These are phyloP conservation scores for Mycena venus DNA, from an alignment of 768 basidiomycete genomes.

Conservation along the genomic window DNA sequence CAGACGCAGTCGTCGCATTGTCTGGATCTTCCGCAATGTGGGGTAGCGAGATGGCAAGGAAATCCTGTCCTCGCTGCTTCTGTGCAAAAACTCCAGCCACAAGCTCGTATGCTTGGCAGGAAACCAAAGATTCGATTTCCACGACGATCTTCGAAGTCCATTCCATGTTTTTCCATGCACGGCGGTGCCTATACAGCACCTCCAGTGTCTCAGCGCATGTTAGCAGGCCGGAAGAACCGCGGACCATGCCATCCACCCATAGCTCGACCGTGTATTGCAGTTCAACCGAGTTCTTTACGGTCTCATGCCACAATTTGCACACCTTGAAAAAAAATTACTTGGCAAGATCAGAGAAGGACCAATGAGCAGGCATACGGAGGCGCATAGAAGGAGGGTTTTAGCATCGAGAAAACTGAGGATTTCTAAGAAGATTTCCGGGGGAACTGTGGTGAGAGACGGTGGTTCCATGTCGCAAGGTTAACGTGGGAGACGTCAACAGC, in stretches of 20 bases:
- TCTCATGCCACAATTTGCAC: background rate
- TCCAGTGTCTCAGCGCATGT: background rate
- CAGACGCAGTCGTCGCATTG: background rate
- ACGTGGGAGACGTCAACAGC: too few species aligned
- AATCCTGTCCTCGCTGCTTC: background rate
- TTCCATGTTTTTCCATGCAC: constrained; percentile 5
- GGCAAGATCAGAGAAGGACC: background rate
- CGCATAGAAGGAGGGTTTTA: constrained; percentile 1
- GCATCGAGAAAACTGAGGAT: background rate
- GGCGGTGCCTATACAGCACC: background rate
- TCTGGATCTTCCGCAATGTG: background rate
- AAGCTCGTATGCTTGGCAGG: constrained; percentile 8
- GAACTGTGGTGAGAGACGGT: background rate
- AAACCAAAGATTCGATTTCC: background rate
- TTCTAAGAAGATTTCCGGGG: background rate
- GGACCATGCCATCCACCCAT: constrained; percentile 15
- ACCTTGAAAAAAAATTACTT: background rate
- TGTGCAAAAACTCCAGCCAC: background rate
- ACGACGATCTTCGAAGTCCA: constrained; percentile 1
- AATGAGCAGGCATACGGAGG: background rate
- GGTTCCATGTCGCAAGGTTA: too few species aligned
- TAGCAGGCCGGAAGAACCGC: background rate
- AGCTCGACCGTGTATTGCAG: constrained; percentile 14
- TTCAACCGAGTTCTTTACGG: background rate
- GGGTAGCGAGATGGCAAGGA: background rate